phyloP scores from a whole-genome alignment of 768 basidiomycete species.

The Suillus fuscotomentosus region DNA sequence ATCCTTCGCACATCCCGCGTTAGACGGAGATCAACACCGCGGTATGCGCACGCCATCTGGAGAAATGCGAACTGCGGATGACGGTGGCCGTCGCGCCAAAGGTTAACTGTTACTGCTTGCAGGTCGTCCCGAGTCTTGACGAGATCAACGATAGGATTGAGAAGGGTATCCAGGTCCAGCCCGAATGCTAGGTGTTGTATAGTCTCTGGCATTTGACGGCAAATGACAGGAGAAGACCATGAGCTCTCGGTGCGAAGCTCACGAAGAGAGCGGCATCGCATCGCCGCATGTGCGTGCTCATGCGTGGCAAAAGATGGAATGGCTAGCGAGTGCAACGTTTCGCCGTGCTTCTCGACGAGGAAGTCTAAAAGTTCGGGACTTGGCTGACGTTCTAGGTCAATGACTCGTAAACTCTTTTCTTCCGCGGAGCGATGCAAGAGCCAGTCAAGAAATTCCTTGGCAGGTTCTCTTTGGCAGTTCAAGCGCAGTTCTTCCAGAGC shows the following conservation, averaged over 20 bases:
- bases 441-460: slow-evolving; percentile 66
- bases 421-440: slow-evolving; percentile 57
- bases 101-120: slow-evolving; percentile 49
- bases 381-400: slow-evolving; percentile 65
- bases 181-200: slow-evolving; percentile 62
- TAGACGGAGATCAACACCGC: slow-evolving; percentile 54
- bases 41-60: slow-evolving; percentile 62
- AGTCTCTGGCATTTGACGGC: slow-evolving; percentile 45
- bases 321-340: slow-evolving; percentile 51
- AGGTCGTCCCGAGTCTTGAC: slow-evolving; percentile 47
- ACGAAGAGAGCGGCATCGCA: slow-evolving; percentile 48
- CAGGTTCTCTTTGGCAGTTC: slow-evolving; percentile 64
- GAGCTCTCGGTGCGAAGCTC: slow-evolving; percentile 59
- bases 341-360: slow-evolving; percentile 48
- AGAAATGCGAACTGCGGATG: slow-evolving; percentile 53
- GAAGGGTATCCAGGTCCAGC: slow-evolving; percentile 51
- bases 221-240: slow-evolving; percentile 42
- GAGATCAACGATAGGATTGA: slow-evolving; percentile 54
- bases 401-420: slow-evolving; percentile 41
- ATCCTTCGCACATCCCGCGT: slow-evolving; percentile 52
- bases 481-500: slow-evolving; percentile 54
- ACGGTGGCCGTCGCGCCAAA: slow-evolving; percentile 50
- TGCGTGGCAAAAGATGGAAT: slow-evolving; percentile 53
- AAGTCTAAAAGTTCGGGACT: slow-evolving; percentile 52
- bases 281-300: slow-evolving; percentile 45